phyloP scores from a whole-genome alignment of 2,329 filamentous ascomycete species.

The Sporothrix curviconia region DNA sequence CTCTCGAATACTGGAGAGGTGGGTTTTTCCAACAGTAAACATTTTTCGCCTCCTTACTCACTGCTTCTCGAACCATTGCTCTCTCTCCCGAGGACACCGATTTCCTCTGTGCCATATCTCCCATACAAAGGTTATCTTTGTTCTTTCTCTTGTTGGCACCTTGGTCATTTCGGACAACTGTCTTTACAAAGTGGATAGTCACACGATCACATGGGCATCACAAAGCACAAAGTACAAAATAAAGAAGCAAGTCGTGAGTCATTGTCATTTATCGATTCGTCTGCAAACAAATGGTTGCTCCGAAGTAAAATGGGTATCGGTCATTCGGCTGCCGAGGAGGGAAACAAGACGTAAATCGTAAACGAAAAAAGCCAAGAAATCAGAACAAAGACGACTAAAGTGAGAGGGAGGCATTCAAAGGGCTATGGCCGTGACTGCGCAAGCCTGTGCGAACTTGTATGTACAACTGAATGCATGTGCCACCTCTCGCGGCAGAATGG shows the following conservation, averaged over 20 bases:
- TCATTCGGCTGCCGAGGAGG: not conserved
- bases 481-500: not conserved
- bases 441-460: not conserved
- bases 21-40: no score
- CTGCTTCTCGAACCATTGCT: no score
- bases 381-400: not conserved
- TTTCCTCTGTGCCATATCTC: no score
- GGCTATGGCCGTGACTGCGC: not conserved
- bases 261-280: slow-evolving; percentile 6
- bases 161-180: no score
- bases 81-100: no score
- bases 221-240: not conserved
- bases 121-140: no score
- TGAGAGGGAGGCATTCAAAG: not conserved
- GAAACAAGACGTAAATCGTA: not conserved
- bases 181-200: no score
- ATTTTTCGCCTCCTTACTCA: no score
- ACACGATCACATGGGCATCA: not conserved
- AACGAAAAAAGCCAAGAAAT: not conserved
- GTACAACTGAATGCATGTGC: not conserved
- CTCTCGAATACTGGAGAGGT: no score
- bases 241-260: slow-evolving; percentile 8
- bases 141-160: no score
- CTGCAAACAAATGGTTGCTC: not conserved
- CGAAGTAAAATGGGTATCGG: not conserved